These are phyloP conservation scores for Pulveroboletus sp. DNA, from an alignment of 768 basidiomycete species.

Conservation along the genomic window DNA sequence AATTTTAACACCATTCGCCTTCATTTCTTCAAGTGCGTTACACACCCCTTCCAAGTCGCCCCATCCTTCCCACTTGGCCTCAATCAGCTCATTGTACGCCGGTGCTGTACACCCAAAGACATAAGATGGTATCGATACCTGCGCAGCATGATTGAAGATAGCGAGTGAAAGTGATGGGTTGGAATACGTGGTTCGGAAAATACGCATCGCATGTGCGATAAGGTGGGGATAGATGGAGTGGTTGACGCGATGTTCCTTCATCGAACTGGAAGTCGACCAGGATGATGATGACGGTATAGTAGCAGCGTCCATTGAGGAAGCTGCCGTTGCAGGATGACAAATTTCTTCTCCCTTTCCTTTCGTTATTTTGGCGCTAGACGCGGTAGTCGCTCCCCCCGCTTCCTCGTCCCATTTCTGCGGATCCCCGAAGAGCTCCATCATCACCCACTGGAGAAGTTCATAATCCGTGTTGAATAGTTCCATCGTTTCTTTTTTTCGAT, in stretches of 20 bases:
- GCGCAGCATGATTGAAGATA: slow-evolving; percentile 76
- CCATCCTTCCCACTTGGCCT: slow-evolving; percentile 81
- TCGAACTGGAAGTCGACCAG: neutral
- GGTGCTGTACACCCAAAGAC: slow-evolving; percentile 85
- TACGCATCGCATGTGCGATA: slow-evolving; percentile 70
- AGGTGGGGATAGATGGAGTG: slow-evolving; percentile 69
- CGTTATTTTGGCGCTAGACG: slow-evolving; percentile 4
- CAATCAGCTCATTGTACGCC: slow-evolving; percentile 84
- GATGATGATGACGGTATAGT: neutral
- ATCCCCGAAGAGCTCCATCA: slow-evolving; percentile 61
- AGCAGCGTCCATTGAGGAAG: neutral
- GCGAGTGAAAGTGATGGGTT: slow-evolving; percentile 80
- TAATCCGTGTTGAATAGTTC: slow-evolving; percentile 62
- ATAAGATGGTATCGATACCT: slow-evolving; percentile 72
- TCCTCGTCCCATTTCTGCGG: slow-evolving; percentile 46
- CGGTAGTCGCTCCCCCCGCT: slow-evolving; percentile 36
- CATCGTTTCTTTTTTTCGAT: slow-evolving; percentile 70
- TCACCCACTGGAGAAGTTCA: slow-evolving; percentile 70
- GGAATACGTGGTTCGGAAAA: slow-evolving; percentile 70
- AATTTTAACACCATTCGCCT: slow-evolving; percentile 64
- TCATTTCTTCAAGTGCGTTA: slow-evolving; percentile 76
- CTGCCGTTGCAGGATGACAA: neutral
- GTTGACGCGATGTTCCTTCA: slow-evolving; percentile 39
- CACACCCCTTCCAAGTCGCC: slow-evolving; percentile 75
- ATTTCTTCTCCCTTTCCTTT: neutral